Evolutionary conservation across 441 rosid species (phyloP), one percentile per base, ranked within the genome.

Genomic region (Corymbia citriodora): DNA sequence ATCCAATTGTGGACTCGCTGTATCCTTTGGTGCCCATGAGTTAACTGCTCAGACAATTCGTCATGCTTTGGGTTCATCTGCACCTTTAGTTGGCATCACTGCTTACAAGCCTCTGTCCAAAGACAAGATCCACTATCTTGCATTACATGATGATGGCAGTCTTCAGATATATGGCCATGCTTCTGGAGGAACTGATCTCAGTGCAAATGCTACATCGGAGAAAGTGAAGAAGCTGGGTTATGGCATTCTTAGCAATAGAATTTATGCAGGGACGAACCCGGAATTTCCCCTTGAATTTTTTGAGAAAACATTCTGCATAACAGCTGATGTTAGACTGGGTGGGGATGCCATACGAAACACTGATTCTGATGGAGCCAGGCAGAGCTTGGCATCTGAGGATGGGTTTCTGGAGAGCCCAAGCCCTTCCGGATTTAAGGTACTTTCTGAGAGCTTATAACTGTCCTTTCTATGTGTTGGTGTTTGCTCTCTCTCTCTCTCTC

Each of bases 241-340:
- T 92, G 97, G 96, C 92, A 98, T 99, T 91, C 99, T 99, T 89
- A 96, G 92, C 92, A 96, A 94, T 93, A 99, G 97, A 93, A 98
- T 94, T 91, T 97, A 96, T 93, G 96, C 98, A 82, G 97, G 98
- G 91, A 91, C 95, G 72, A 98, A 96, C 93, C 99, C 98, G 10
- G 99, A 99, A 90, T 98, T 99, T 89, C 98, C 99, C 90, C 97
- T 98, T 90, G 99, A 99, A 93, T 99, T 98, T 94, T 99, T 98
- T 93, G 99, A 99, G 95, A 98, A 96, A 94, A 96, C 99, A 55
- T 95, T 97, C 90, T 96, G 98, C 95, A 97, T 98, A 88, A 97
- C 99, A 87, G 94, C 98, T 89, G 99, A 99, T 94, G 99, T 98
- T 93, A 99, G 97, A 94, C 92, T 99, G 91, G 95, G 97, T 81